Conservation (phyloP, 345 rosid species). For the Rubroshorea leprosula region DNA sequence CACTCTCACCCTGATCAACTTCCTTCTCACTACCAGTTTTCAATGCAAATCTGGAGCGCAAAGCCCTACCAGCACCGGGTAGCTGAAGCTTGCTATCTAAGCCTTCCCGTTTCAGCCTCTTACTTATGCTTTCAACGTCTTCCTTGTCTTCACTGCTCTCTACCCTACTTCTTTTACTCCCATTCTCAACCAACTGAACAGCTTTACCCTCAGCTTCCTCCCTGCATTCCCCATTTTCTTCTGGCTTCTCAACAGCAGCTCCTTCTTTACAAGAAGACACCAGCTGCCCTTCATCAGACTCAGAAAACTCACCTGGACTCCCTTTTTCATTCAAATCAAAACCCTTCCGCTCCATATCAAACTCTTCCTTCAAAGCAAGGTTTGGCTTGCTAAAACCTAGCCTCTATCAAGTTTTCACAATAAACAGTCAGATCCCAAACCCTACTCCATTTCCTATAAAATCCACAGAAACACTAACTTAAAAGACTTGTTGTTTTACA, state of each 20-base stretch:
- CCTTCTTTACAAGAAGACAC: constrained; percentile 6
- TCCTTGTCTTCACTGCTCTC: constrained; percentile 17
- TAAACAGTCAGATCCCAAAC: constrained; percentile 33
- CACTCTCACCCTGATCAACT: constrained; percentile 4
- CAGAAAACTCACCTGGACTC: neutral
- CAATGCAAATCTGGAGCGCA: constrained; percentile 38
- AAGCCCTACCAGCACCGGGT: constrained; percentile 28
- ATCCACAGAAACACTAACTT: constrained; percentile 19
- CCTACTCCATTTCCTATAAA: constrained; percentile 29
- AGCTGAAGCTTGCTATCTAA: constrained; percentile 17
- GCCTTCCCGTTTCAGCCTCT: constrained; percentile 15
- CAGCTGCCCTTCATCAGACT: constrained; percentile 10
- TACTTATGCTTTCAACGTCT: constrained; percentile 23
- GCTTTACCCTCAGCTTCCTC: constrained; percentile 12
- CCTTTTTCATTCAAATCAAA: constrained; percentile 22
- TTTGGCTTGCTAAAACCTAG: constrained; percentile 12
- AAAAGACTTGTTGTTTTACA: constrained; percentile 4
- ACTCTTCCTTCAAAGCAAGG: constrained; percentile 13
- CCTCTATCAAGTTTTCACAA: constrained; percentile 18
- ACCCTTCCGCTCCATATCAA: constrained; percentile 7
- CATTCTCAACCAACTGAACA: constrained; percentile 11
- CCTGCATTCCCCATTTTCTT: constrained; percentile 10
- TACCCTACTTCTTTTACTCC: constrained; percentile 20
- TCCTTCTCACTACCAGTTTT: constrained; percentile 13
- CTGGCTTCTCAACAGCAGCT: constrained; percentile 11